Evolutionary conservation across 306 rosid genomes (phyloP), one percentile per base, ranked within the genome.

Genomic region (Casuarina glauca): DNA sequence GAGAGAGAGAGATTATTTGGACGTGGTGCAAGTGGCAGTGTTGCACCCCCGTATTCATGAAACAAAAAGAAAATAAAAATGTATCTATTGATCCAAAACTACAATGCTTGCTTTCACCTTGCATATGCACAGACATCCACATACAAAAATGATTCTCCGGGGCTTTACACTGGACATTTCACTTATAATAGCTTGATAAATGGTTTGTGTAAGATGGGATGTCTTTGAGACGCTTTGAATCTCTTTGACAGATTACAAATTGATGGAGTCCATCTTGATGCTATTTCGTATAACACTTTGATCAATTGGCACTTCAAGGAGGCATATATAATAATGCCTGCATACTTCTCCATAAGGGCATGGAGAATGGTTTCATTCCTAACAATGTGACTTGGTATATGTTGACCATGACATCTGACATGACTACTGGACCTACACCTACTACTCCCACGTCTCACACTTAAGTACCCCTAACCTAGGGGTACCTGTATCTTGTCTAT

Each of bases 101-200:
- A 26, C 32, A 26, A 26, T 26, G 32, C 32, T 26, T 26, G 32
- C 32, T 26, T 26, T 26, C 32, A 26, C 32, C 32, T 26, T 26
- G 32, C 32, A 26, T 26, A 26, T 26, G 32, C 32, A 26, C 32
- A 26, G 32, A 26, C 32, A 26, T 26, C 32, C 32, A 26, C 32
- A 26, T 26, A 26, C 32, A 26, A 26, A 90, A 26, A 89, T 87
- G 91, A 83, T 92, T 88, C 85, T 82, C 74, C 90, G 83, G 43
- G 96, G 97, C 75, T 71, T 89, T 75, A 81, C 76, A 9, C 97
- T 97, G 1, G 97, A 95, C 74, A 83, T 91, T 80, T 95, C 80
- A 90, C 97, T 81, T 95, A 92, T 74, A 95, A 95, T 74, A 84
- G 88, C 86, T 81, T 95, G 54, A 87, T 95, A 66, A 92, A 92